phyloP scores from a whole-genome alignment of 208 protist genomes.

The Trypanosoma cruzi region DNA sequence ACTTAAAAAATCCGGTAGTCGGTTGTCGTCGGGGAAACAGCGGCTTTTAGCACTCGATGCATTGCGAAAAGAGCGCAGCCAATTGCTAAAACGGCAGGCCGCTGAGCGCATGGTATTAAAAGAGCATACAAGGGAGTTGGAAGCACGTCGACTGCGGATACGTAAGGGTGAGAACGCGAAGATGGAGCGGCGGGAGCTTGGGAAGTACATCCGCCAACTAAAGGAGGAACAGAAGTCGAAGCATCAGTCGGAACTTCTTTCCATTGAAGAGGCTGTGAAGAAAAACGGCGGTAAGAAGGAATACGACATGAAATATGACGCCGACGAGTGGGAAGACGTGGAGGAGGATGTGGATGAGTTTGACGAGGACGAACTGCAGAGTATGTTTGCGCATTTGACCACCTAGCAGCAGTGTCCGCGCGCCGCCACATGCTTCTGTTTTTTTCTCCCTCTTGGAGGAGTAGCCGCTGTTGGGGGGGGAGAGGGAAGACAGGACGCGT shows the following conservation, averaged over 20 bases:
- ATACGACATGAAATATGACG: conserved; percentile 36
- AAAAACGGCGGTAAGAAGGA: conserved; percentile 33
- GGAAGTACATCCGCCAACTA: conserved; percentile 88
- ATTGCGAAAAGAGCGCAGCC: conserved; percentile 49
- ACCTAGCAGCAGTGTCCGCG: conserved; percentile 35
- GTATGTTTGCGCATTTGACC: conserved; percentile 87
- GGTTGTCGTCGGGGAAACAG: neutral
- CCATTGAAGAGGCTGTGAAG: conserved; percentile 67
- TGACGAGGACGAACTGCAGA: conserved; percentile 64
- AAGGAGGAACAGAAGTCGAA: conserved; percentile 78
- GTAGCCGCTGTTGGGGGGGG: no score
- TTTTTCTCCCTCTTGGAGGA: neutral
- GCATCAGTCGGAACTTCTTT: conserved; percentile 65
- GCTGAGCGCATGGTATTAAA: conserved; percentile 86
- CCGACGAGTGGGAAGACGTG: conserved; percentile 50
- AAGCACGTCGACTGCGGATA: conserved; percentile 59
- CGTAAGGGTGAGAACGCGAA: conserved; percentile 76
- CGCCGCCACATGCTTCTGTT: conserved; percentile 8
- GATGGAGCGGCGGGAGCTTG: conserved; percentile 83
- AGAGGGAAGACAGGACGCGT: neutral
- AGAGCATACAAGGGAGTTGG: conserved; percentile 76
- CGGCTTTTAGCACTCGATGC: conserved; percentile 8
- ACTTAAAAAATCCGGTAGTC: conserved; percentile 21
- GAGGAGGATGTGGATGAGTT: conserved; percentile 32
- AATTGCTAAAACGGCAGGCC: conserved; percentile 73